phyloP scores from a whole-genome alignment of 495 filamentous ascomycete species.

The Xylaria sp. region DNA sequence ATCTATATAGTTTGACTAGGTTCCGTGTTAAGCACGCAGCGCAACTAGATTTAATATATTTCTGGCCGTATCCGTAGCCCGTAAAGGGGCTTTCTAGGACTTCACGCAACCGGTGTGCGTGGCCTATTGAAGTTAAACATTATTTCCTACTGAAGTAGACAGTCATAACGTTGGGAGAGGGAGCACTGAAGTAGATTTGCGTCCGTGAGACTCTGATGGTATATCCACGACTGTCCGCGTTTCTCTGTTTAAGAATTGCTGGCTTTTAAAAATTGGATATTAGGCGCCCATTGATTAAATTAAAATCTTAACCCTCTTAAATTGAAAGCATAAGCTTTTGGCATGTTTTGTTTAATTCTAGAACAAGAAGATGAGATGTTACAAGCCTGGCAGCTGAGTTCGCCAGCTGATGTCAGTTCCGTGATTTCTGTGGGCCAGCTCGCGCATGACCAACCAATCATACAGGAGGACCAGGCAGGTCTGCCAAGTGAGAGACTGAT shows the following conservation, averaged over 20 bases:
- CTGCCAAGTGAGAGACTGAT: neutral
- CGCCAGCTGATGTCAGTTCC: neutral
- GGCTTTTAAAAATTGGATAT: neutral
- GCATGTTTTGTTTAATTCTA: neutral
- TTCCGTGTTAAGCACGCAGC: neutral
- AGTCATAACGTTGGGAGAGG: neutral
- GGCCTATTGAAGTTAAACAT: neutral
- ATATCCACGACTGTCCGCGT: neutral
- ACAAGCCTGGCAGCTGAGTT: neutral
- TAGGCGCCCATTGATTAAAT: neutral
- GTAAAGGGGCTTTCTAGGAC: neutral
- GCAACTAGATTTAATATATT: neutral
- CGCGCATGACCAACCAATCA: neutral
- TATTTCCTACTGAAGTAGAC: neutral
- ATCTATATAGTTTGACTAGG: neutral
- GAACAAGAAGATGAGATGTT: neutral
- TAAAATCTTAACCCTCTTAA: neutral
- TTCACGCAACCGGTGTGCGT: neutral
- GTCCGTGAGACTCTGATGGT: neutral
- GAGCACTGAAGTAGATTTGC: neutral
- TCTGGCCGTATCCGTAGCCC: neutral
- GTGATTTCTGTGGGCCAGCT: neutral
- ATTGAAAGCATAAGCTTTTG: neutral
- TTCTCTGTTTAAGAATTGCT: neutral
- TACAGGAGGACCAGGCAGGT: neutral